Percentiles rank a stretch among this genome's conserved stretches.
phyloP scores from a whole-genome alignment of 352 stramenopile genomes.

The Globisporangium camurandrum region DNA sequence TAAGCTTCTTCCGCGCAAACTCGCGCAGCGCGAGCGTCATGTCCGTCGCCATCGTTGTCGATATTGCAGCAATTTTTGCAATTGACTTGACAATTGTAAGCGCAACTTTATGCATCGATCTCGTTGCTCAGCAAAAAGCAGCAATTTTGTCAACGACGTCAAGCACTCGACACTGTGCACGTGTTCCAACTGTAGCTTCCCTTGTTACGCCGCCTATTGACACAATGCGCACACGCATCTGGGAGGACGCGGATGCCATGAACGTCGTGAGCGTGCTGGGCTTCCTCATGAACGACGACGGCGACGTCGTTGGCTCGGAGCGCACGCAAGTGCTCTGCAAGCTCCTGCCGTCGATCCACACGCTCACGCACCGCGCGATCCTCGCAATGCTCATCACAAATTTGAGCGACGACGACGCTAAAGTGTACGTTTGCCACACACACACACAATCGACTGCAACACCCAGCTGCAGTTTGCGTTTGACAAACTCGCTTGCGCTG shows the following conservation, averaged over 20 bases:
- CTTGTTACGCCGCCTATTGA: too few relatives aligned
- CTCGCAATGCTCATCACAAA: conserved; percentile 63
- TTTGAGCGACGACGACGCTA: conserved; percentile 60
- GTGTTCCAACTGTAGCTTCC: background rate
- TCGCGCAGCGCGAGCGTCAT: conserved; percentile 61
- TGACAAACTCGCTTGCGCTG: too few relatives aligned
- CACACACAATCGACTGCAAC: too few relatives aligned
- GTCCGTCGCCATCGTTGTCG: conserved; percentile 49
- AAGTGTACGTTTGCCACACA: conserved; percentile 32
- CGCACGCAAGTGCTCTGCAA: conserved; percentile 74
- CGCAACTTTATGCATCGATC: too few relatives aligned
- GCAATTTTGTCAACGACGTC: too few relatives aligned
- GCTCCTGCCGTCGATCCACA: conserved; percentile 82
- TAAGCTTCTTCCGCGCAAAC: conserved; percentile 72
- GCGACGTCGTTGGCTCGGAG: conserved; percentile 61
- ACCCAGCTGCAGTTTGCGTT: too few relatives aligned
- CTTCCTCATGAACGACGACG: conserved; percentile 79
- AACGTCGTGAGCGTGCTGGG: conserved; percentile 73
- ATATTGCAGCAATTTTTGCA: background rate
- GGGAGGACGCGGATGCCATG: conserved; percentile 71
- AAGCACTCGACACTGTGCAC: too few relatives aligned
- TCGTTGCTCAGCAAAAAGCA: too few relatives aligned
- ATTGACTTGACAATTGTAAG: background rate
- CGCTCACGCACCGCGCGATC: conserved; percentile 65
- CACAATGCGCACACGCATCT: conserved; percentile 63